Evolutionary conservation across 352 stramenopile genomes (phyloP), one percentile per base, ranked within the genome.

Genomic region (Globisporangium emineosum): DNA sequence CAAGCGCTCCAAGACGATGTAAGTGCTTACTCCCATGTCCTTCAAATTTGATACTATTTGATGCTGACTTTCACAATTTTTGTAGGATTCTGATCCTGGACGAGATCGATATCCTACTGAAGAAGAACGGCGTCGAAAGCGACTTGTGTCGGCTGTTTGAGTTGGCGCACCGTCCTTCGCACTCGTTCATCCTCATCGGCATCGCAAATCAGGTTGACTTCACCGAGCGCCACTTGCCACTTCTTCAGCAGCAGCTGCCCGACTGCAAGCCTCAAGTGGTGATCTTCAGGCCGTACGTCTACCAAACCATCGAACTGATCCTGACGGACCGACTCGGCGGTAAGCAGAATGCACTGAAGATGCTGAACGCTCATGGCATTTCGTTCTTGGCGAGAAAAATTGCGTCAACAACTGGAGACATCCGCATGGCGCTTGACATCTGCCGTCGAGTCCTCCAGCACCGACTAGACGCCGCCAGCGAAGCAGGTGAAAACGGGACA

Each of bases 201-300:
- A 90, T 95, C 63, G 84, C 87, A 7, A 95, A 95, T 60, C 85
- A 90, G 49, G 81, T 94, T 13, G 87, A 95, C 58, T 90, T 95
- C 55, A 93, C 87, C 0, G 83, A 95, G 66, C 77, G 83, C n/a
- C 79, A 93, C 42, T 54, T 93, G 47, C 76, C 78, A 10, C 69
- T 80, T 42, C 70, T 95, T 2, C 71, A 83, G 57, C 68, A 80
- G 51, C 73, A 83, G 17, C 35, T 90, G 45, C 78, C 79, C 0
- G 66, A 81, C 9, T 78, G 76, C 59, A 77, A 79, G 19, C 83
- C 87, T 0, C 65, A 77, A 10, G 83, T 91, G 30, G 71, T 93
- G 45, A 80, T 95, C 27, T 95, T 95, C 69, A 74, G 87, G 67
- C 83, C 87, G 25, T 95, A 95, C 70, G 72, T 76, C 17, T 83